Conservation (phyloP, 768 basidiomycete genomes). For the Lactarius pseudohatsudake region DNA sequence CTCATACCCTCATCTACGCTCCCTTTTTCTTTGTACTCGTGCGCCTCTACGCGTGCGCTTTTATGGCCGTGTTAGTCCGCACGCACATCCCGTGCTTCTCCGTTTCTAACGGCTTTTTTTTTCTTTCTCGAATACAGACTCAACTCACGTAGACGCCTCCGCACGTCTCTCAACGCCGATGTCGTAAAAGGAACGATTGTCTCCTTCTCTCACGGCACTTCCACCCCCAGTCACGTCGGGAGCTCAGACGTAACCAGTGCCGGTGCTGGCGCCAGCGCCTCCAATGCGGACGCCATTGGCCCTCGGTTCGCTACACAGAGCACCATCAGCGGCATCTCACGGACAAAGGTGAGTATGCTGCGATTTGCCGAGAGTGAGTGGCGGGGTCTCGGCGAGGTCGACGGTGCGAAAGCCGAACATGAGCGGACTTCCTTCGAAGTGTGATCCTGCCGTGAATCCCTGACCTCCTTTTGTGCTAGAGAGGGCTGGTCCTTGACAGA, state of each 20-base stretch:
- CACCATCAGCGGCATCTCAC: neutral
- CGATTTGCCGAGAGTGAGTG: neutral
- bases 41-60: constrained; percentile 9
- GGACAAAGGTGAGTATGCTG: neutral
- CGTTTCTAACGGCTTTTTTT: neutral
- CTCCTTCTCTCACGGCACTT: neutral
- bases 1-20: constrained; percentile 7
- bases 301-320: neutral
- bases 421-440: neutral
- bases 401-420: neutral
- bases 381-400: neutral
- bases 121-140: neutral
- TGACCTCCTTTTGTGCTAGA: neutral
- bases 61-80: constrained; percentile 7
- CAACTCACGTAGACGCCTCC: constrained; percentile 8
- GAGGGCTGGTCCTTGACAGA: neutral
- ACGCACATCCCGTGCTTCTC: neutral
- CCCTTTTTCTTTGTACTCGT: constrained; percentile 8
- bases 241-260: neutral
- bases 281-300: neutral
- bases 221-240: neutral
- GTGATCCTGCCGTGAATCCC: neutral
- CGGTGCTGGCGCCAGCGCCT: neutral
- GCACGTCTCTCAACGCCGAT: constrained; percentile 2
- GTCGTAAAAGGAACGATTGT: neutral